Conservation (phyloP, 2,329 filamentous ascomycete genomes). For the Zymoseptoria pseudotritici region DNA sequence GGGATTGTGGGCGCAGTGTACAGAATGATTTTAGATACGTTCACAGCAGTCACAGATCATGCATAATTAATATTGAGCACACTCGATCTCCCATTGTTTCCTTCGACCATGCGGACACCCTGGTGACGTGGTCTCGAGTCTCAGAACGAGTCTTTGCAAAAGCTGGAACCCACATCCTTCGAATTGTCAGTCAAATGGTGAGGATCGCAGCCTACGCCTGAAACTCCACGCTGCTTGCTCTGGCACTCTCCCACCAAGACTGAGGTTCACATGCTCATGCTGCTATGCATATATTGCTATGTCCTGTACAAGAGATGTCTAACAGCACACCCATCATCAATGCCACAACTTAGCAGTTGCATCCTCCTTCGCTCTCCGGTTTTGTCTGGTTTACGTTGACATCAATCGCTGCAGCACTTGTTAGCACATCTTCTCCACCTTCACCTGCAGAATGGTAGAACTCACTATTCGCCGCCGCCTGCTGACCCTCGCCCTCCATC, state of each 20-base stretch:
- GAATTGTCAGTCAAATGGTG: background rate
- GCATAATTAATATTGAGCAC: background rate
- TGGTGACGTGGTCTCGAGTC: background rate
- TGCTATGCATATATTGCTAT: background rate
- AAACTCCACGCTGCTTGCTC: background rate
- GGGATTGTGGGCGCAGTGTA: background rate
- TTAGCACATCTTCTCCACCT: slow-evolving; percentile 12
- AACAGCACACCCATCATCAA: background rate
- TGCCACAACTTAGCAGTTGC: slow-evolving; percentile 24
- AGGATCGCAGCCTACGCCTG: background rate
- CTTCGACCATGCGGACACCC: background rate
- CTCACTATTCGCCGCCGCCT: slow-evolving; percentile 73
- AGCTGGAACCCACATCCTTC: background rate
- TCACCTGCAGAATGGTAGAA: slow-evolving; percentile 18
- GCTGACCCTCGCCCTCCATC: slow-evolving; percentile 86
- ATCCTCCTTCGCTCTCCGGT: slow-evolving; percentile 32
- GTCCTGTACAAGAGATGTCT: background rate
- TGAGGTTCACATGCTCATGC: background rate
- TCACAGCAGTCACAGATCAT: background rate
- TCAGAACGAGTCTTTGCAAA: background rate
- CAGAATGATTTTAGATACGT: background rate
- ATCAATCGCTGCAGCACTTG: slow-evolving; percentile 26
- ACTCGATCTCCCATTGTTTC: background rate
- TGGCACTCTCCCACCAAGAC: background rate
- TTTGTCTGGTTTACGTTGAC: slow-evolving; percentile 30